Evolutionary conservation across 176 grass and related monocot genomes (phyloP), one percentile per base, ranked within the genome.

Genomic region (Hordeum marinum): DNA sequence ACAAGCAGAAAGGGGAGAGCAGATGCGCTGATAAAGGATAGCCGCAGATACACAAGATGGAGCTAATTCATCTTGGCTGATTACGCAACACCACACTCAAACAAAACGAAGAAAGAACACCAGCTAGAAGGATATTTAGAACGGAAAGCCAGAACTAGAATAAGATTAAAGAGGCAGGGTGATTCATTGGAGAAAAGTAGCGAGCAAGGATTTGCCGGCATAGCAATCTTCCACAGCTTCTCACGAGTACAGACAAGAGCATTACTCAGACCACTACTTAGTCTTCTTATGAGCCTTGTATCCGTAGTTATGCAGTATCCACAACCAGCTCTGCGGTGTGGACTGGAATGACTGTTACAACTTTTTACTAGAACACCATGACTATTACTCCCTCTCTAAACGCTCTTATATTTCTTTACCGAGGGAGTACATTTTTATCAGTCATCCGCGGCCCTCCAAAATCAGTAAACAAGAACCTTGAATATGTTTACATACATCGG

Each of bases 401-500:
- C 29, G 29, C 29, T 29, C 29, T 29, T 29, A 29, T 29, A 29
- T 29, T 29, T 29, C 29, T 29, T 29, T 29, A 29, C 29, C 1
- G 29, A 29, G 29, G 29, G 29, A 29, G 29, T 29, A 29, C 50
- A 67, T 66, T 6, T 41, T 55, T 54, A 68, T 6, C 20, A 52
- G 29, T 23, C 18, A 9, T 31, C 0, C 25, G 18, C 69, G 12
- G 35, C 43, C 29, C 32, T 57, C 2, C 9, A 63, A 48, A 61
- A 83, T 78, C 10, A 61, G 25, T 39, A 68, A 35, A 42, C 21
- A 77, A 37, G 14, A 71, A 69, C 35, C 35, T 39, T 15, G 32
- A 75, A 74, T 67, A 36, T 75, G 58, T 50, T 83, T 77, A 83
- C 11, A 67, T 17, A 43, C 79, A 45, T 68, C 9, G 41, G 57